Conservation (phyloP, 208 protist species). For the Trichomonas tenax region DNA sequence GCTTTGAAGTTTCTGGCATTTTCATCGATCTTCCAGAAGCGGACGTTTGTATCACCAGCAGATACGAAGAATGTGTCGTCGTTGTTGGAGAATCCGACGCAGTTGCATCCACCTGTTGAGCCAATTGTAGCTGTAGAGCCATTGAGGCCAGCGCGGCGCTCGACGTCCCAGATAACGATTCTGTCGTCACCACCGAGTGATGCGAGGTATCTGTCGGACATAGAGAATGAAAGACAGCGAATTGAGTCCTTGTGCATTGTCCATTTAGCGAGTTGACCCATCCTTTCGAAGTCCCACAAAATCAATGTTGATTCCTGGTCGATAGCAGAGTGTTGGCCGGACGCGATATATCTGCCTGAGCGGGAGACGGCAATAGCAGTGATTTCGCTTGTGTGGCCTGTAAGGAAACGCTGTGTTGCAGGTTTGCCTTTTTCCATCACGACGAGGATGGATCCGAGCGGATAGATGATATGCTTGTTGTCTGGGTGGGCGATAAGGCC, state of each 20-base stretch:
- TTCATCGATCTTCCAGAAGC: constrained; percentile 68
- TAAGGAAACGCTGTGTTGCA: constrained; percentile 19
- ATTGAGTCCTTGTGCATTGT: constrained; percentile 77
- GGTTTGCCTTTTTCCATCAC: constrained; percentile 55
- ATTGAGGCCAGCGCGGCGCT: neutral
- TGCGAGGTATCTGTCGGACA: constrained; percentile 63
- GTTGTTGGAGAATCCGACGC: constrained; percentile 64
- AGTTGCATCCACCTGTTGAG: neutral
- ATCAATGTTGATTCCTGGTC: constrained; percentile 57
- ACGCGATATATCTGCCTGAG: constrained; percentile 66
- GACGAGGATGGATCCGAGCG: constrained; percentile 65
- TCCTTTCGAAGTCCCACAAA: constrained; percentile 39
- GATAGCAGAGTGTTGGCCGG: constrained; percentile 70
- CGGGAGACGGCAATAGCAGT: constrained; percentile 67
- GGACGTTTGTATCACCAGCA: constrained; percentile 58
- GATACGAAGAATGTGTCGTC: constrained; percentile 62
- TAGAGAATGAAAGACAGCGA: constrained; percentile 68
- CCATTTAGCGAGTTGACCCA: constrained; percentile 60
- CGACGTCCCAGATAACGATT: constrained; percentile 70
- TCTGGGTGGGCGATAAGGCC: constrained; percentile 66
- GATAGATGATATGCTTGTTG: constrained; percentile 65
- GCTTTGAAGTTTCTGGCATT: constrained; percentile 61
- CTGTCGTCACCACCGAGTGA: constrained; percentile 71
- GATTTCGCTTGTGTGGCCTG: constrained; percentile 72
- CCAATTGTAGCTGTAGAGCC: constrained; percentile 22